Conservation (phyloP, 2,329 filamentous ascomycete genomes). For the Penicillium thymicola region DNA sequence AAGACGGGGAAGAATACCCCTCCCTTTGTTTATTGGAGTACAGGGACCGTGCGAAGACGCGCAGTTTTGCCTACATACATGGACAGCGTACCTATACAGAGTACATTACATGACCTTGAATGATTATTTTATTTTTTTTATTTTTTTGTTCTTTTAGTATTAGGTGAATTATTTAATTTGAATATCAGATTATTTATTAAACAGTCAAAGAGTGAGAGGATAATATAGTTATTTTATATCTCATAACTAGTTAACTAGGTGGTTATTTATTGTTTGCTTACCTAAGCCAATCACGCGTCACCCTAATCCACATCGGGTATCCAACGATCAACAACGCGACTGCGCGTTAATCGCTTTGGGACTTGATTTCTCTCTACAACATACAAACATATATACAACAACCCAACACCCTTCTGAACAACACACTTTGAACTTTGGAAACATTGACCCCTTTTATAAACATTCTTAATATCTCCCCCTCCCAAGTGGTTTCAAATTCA, state of each 20-base stretch:
- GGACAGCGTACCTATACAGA: too few relatives aligned
- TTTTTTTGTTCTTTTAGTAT: too few relatives aligned
- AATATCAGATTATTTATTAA: too few relatives aligned
- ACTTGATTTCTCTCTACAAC: not conserved
- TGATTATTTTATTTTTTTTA: too few relatives aligned
- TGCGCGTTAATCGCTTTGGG: constrained; percentile 10
- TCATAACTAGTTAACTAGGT: too few relatives aligned
- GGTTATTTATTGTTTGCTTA: not conserved
- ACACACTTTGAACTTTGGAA: not conserved
- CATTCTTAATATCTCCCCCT: not conserved
- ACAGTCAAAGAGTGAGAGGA: too few relatives aligned
- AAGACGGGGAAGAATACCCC: not conserved
- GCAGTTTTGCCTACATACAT: not conserved
- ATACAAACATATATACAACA: too few relatives aligned
- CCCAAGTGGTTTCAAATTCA: not conserved
- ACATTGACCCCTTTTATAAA: not conserved
- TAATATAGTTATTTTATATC: too few relatives aligned
- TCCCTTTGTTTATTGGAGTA: not conserved
- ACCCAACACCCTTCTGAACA: too few relatives aligned
- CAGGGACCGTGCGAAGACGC: not conserved
- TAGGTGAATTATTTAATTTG: too few relatives aligned
- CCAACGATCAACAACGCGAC: constrained; percentile 12
- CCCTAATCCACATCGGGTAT: constrained; percentile 8
- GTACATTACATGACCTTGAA: too few relatives aligned
- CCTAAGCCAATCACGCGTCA: constrained; percentile 12